Evolutionary conservation across 495 filamentous ascomycete species (phyloP).

Genomic region (Aspergillus ostianus): DNA sequence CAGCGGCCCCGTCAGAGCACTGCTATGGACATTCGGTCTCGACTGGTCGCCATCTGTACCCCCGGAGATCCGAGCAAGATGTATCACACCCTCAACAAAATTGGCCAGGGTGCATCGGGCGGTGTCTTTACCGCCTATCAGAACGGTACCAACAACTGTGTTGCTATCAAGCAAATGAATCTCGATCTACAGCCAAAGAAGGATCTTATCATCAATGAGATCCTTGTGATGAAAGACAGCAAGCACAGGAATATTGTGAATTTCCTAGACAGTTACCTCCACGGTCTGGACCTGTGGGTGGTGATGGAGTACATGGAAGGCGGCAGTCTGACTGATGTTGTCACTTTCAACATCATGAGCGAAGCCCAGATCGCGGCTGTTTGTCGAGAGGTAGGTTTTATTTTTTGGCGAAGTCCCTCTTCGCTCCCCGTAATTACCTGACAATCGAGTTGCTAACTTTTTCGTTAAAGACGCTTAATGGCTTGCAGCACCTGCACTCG

Average conservation of each 20-base stretch:
- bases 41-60: slow-evolving; percentile 84
- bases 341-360: slow-evolving; percentile 98
- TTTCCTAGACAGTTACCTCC: slow-evolving; percentile 94
- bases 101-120: slow-evolving; percentile 95
- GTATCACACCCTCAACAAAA: slow-evolving; percentile 88
- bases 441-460: slow-evolving; percentile 2
- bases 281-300: slow-evolving; percentile 89
- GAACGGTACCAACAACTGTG: slow-evolving; percentile 74
- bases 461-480: slow-evolving; percentile 66
- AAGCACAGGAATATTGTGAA: slow-evolving; percentile 99
- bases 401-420: neutral
- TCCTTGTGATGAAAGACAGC: slow-evolving; percentile 98
- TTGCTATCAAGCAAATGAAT: slow-evolving; percentile 99
- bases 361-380: slow-evolving; percentile 96
- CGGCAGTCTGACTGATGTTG: slow-evolving; percentile 94
- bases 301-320: slow-evolving; percentile 99
- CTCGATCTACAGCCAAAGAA: slow-evolving; percentile 98
- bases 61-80: slow-evolving; percentile 82
- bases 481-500: slow-evolving; percentile 92
- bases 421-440: neutral
- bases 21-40: slow-evolving; percentile 76
- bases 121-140: slow-evolving; percentile 94
- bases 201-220: slow-evolving; percentile 98
- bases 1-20: slow-evolving; percentile 73
- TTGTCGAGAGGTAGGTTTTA: slow-evolving; percentile 71